Evolutionary conservation across 176 grass and related monocot genomes (phyloP).

Genomic region (Rhynchospora pubera): DNA sequence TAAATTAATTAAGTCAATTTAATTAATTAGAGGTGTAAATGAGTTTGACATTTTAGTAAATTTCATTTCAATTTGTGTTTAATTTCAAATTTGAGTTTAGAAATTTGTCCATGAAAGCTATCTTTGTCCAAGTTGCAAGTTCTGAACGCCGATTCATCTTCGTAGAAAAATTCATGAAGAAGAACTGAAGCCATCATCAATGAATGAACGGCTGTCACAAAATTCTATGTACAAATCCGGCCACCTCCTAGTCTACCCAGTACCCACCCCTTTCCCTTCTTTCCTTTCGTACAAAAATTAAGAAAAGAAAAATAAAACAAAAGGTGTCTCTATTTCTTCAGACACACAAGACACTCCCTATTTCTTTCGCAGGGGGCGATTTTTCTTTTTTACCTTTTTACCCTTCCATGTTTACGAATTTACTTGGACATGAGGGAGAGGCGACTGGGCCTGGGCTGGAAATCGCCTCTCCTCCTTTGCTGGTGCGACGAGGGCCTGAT

Average conservation of each 20-base stretch:
- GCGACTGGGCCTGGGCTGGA: conserved; percentile 11
- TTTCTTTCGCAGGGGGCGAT: too few relatives aligned
- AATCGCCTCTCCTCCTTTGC: conserved; percentile 1
- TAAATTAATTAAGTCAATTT: not conserved
- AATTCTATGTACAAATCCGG: conserved; percentile 22
- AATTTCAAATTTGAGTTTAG: not conserved
- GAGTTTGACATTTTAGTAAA: not conserved
- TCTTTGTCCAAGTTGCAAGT: not conserved
- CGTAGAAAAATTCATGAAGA: conserved; percentile 16
- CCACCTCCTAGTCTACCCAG: too few relatives aligned
- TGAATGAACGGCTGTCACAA: conserved; percentile 4
- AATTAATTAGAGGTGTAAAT: not conserved
- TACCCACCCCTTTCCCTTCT: too few relatives aligned
- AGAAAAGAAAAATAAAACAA: not conserved
- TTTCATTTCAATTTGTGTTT: not conserved
- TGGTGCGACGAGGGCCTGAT: conserved; percentile 19
- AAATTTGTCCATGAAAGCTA: not conserved
- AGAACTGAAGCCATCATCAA: not conserved
- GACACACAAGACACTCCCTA: not conserved
- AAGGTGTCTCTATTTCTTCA: conserved; percentile 2
- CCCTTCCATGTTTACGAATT: conserved; percentile 11
- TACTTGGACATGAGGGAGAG: conserved; percentile 18
- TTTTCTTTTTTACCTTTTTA: conserved; percentile 13
- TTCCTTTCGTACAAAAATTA: not conserved
- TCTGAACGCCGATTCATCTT: conserved; percentile 7